These are phyloP conservation scores for Zasmidium citrigriseum DNA, from an alignment of 2,329 filamentous ascomycete genomes.

Conservation along the genomic window DNA sequence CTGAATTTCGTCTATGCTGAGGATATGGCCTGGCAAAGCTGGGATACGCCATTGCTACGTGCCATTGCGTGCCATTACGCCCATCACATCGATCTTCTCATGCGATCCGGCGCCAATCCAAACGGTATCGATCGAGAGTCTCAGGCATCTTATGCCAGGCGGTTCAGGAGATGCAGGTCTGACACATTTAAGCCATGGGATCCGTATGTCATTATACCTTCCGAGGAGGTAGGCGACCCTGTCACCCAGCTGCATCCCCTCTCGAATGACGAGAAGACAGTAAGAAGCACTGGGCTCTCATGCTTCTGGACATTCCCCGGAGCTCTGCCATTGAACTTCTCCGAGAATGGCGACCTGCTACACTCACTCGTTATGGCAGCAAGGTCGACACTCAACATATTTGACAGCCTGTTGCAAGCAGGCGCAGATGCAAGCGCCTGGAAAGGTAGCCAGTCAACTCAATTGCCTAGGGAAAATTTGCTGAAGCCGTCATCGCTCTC, in stretches of 20 bases:
- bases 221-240: not conserved
- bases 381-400: not conserved
- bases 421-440: constrained; percentile 5
- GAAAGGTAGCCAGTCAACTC: not conserved
- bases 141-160: not conserved
- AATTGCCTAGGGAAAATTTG: not conserved
- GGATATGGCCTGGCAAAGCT: not conserved
- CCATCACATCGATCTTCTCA: constrained; percentile 3
- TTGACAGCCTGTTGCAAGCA: not conserved
- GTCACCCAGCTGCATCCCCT: not conserved
- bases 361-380: constrained; percentile 7
- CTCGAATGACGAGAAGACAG: not conserved
- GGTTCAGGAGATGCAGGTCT: not conserved
- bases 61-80: not conserved
- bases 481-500: constrained; percentile 6
- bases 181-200: not conserved
- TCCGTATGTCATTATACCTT: not conserved
- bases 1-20: constrained; percentile 1
- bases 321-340: not conserved
- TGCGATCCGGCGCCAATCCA: constrained; percentile 1
- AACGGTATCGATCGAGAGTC: constrained; percentile 1
- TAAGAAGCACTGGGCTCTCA: not conserved
- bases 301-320: constrained; percentile 4
- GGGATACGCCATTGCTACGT: constrained; percentile 3
- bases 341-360: not conserved